Evolutionary conservation across 2,329 filamentous ascomycete species (phyloP).

Genomic region (Phymatotrichopsis omnivora): DNA sequence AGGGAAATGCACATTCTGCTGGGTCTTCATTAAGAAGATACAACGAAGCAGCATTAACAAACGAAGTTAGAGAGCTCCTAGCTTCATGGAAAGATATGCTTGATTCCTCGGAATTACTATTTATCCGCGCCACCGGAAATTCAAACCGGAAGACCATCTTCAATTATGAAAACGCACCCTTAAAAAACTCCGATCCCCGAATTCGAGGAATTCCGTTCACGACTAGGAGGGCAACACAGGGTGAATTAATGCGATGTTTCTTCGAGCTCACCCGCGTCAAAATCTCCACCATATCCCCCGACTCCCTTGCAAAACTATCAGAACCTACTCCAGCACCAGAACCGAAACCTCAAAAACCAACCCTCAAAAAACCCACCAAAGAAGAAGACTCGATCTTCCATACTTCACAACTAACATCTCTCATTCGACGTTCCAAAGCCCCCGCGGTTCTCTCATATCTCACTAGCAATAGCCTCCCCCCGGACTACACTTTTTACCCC

Average conservation of each 20-base stretch:
- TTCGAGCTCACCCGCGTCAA: conserved; percentile 89
- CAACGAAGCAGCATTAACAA: conserved; percentile 80
- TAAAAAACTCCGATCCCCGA: conserved; percentile 67
- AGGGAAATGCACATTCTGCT: conserved; percentile 86
- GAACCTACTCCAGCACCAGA: conserved; percentile 38
- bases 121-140: conserved; percentile 77
- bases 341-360: conserved; percentile 38
- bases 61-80: conserved; percentile 76
- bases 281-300: conserved; percentile 64
- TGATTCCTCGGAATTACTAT: conserved; percentile 72
- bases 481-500: conserved; percentile 73
- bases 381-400: conserved; percentile 75
- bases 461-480: conserved; percentile 57
- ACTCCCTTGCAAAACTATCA: conserved; percentile 41
- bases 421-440: conserved; percentile 81
- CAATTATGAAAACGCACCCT: conserved; percentile 79
- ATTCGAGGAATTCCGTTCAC: conserved; percentile 86
- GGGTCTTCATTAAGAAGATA: conserved; percentile 83
- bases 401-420: conserved; percentile 76
- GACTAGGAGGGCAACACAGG: conserved; percentile 82
- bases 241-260: conserved; percentile 87
- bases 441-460: conserved; percentile 80
- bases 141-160: conserved; percentile 83
- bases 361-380: conserved; percentile 59
- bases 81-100: conserved; percentile 77